These are phyloP conservation scores for Torulaspora maleeae DNA, from an alignment of 805 yeast genomes.

Conservation along the genomic window DNA sequence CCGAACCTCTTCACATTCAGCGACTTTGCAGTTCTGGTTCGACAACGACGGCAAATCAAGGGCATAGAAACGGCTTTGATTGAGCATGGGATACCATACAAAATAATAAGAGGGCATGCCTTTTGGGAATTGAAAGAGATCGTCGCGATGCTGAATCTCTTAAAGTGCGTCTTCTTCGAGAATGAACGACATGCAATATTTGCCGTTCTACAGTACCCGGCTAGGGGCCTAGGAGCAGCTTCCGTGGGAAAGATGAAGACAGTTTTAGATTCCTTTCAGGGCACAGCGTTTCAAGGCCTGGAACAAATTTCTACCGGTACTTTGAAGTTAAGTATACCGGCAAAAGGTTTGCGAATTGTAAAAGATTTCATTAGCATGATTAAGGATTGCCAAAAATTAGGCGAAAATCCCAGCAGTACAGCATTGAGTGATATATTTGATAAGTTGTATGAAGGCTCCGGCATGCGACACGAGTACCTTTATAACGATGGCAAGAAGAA, in stretches of 20 bases:
- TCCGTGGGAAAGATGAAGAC: constrained; percentile 36
- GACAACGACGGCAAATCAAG: constrained; percentile 60
- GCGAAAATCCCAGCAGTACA: constrained; percentile 10
- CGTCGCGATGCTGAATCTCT: constrained; percentile 53
- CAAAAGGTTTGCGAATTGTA: constrained; percentile 22
- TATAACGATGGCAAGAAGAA: constrained; percentile 27
- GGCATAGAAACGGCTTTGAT: constrained; percentile 61
- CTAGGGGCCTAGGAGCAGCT: constrained; percentile 63
- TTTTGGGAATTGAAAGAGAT: constrained; percentile 80
- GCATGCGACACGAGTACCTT: constrained; percentile 27
- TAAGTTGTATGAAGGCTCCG: constrained; percentile 30
- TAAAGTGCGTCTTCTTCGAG: constrained; percentile 57
- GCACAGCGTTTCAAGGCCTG: constrained; percentile 17
- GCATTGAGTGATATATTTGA: constrained; percentile 26
- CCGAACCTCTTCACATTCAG: constrained; percentile 45
- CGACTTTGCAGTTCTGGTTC: constrained; percentile 70
- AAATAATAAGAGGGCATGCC: constrained; percentile 64
- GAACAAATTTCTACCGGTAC: constrained; percentile 11
- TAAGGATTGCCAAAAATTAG: constrained; percentile 17
- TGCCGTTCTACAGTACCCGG: constrained; percentile 55
- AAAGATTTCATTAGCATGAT: constrained; percentile 25
- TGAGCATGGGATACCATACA: constrained; percentile 54
- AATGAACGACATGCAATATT: constrained; percentile 57
- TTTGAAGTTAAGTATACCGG: constrained; percentile 16
- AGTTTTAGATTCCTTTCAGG: constrained; percentile 13